Evolutionary conservation across 78 protist species (phyloP).

Genomic region (Dictyostelium purpureum): DNA sequence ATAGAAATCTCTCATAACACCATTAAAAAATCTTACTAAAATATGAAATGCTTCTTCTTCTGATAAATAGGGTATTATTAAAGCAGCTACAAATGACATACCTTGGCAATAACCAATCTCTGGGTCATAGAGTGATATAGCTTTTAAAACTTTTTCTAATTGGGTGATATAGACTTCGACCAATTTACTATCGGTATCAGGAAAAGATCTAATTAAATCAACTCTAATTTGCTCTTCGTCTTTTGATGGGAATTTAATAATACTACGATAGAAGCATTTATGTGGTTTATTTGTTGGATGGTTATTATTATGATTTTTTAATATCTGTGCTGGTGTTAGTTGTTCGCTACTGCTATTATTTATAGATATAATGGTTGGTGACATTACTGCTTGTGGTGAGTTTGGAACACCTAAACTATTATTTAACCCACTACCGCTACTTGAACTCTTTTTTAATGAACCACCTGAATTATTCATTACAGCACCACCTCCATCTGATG

Average conservation of each 20-base stretch:
- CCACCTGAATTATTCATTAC: neutral
- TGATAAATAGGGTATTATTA: conserved; percentile 17
- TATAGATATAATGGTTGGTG: neutral
- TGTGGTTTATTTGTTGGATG: conserved; percentile 15
- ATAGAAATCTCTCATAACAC: conserved; percentile 75
- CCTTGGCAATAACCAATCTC: conserved; percentile 80
- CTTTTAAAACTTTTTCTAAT: conserved; percentile 28
- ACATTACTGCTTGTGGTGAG: neutral
- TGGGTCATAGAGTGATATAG: conserved; percentile 49
- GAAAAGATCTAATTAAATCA: conserved; percentile 48
- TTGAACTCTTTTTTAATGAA: neutral
- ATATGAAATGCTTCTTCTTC: conserved; percentile 74
- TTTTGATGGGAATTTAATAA: conserved; percentile 35
- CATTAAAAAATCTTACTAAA: conserved; percentile 51
- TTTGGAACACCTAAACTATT: conserved; percentile 3
- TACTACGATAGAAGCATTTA: conserved; percentile 67
- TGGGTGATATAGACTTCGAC: conserved; percentile 11
- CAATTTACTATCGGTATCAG: neutral
- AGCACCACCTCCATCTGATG: conserved; percentile 13
- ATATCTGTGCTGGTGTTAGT: neutral
- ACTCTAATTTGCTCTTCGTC: conserved; percentile 72
- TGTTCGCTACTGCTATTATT: neutral
- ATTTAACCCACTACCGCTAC: conserved; percentile 7
- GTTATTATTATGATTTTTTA: neutral
- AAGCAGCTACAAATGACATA: conserved; percentile 58